Base-by-base conservation (phyloP, 139 green algal species). In the Coccomyxa sp. region DNA sequence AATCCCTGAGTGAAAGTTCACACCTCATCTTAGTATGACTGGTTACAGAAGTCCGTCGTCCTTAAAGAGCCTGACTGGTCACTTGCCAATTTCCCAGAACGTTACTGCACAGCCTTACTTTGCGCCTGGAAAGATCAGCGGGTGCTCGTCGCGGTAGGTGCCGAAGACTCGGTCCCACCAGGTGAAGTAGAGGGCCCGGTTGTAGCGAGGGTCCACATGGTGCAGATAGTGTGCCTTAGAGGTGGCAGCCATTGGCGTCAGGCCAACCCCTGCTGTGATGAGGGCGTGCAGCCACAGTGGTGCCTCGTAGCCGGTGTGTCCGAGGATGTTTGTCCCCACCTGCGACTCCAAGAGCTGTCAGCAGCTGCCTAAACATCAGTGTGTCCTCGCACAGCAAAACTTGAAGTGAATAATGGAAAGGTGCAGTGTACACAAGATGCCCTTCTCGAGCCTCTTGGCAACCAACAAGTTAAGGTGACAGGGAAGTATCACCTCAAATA, bases 171-270 rank as follows among this genome's bases (percentile, higher is more conserved):
- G 63, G 59, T 85, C 82, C 75, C 82, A 85, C 57, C 77, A 79
- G 51, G 59, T 85, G 75, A 85, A 85, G 18, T 85, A 85, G 38
- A 85, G 66, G 32, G 75, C 74, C 23, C 58, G 58, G 59, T 85
- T 85, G 58, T 77, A 77, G 25, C 77, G 74, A 7, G 75, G 75
- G 57, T 85, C 71, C 3, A 85, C 17, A 27, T 85, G 82, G 31
- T 85, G 82, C 21, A 85, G 79, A 58, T 81, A 85, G 27, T 85
- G 82, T 3, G 82, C 77, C 27, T 81, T 81, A 58, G 82, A 85
- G 14, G 59, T 85, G 58, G 82, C 82, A 76, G 82, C 75, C 31
- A 77, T 51, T 11, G 82, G 82, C 18, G 77, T 77, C 18, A 85
- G 77, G 58, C 82, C 82, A 27, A 85, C 58, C 10, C 82, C 82